phyloP scores from a whole-genome alignment of 2,329 filamentous ascomycete species.

The Thelonectria olida region DNA sequence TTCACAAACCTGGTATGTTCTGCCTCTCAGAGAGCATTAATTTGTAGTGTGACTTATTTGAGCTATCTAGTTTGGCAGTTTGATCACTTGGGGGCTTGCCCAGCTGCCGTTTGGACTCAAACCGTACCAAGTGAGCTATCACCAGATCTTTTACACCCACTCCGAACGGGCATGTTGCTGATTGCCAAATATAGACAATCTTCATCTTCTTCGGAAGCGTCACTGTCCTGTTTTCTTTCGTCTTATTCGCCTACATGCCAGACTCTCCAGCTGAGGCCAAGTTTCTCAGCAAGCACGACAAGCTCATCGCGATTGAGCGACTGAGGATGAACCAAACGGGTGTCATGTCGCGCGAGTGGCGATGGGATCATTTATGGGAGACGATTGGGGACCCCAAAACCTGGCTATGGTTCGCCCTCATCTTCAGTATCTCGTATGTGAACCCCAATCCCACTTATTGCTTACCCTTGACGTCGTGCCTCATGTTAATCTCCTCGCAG shows the following conservation, averaged over 20 bases:
- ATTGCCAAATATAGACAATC: slow-evolving; percentile 18
- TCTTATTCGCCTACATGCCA: slow-evolving; percentile 58
- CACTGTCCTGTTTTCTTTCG: slow-evolving; percentile 52
- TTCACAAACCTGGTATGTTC: background rate
- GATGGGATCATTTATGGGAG: slow-evolving; percentile 53
- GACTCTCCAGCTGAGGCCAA: slow-evolving; percentile 70
- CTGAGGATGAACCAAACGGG: slow-evolving; percentile 60
- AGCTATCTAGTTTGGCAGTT: background rate
- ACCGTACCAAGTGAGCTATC: background rate
- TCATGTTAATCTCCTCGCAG: slow-evolving; percentile 12
- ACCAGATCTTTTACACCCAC: background rate
- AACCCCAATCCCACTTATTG: no score
- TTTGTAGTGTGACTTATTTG: background rate
- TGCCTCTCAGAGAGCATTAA: background rate
- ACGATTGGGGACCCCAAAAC: slow-evolving; percentile 51
- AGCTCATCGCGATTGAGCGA: slow-evolving; percentile 66
- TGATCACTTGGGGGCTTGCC: slow-evolving; percentile 4
- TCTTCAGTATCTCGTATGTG: slow-evolving; percentile 62
- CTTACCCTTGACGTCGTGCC: background rate
- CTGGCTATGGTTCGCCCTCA: slow-evolving; percentile 54
- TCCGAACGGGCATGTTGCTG: background rate
- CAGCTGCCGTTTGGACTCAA: slow-evolving; percentile 6
- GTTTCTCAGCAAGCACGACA: slow-evolving; percentile 65
- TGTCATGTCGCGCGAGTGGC: slow-evolving; percentile 49
- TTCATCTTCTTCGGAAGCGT: slow-evolving; percentile 38